Evolutionary conservation across 2,329 filamentous ascomycete genomes (phyloP).

Genomic region (Cryphonectria naterciae): DNA sequence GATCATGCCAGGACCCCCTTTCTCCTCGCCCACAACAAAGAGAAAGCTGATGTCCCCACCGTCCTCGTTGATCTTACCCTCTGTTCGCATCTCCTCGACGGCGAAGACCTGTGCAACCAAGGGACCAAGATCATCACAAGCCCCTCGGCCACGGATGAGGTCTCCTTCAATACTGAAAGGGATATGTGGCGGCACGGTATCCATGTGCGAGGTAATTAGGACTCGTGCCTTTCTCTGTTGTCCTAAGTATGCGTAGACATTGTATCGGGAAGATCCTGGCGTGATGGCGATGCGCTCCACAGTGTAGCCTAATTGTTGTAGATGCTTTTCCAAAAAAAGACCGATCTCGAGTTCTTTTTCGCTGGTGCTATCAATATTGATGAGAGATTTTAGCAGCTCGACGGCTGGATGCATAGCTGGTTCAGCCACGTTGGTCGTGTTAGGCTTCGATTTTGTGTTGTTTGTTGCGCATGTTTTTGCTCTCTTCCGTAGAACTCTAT

Average conservation of each 20-base stretch:
- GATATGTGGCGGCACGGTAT: constrained; percentile 55
- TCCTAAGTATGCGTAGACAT: constrained; percentile 46
- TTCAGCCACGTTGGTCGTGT: background rate
- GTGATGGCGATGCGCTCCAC: constrained; percentile 19
- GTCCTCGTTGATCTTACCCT: constrained; percentile 37
- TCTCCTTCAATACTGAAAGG: constrained; percentile 48
- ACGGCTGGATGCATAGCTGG: constrained; percentile 11
- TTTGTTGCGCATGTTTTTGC: too few species aligned
- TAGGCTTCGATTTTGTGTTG: background rate
- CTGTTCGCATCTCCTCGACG: constrained; percentile 44
- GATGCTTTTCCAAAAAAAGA: constrained; percentile 17
- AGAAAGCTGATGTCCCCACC: constrained; percentile 49
- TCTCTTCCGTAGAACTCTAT: background rate
- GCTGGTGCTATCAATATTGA: constrained; percentile 21
- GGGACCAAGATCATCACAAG: constrained; percentile 42
- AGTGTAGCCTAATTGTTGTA: constrained; percentile 14
- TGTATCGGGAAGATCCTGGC: constrained; percentile 38
- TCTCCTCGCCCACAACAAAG: constrained; percentile 69
- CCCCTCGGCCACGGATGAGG: constrained; percentile 51
- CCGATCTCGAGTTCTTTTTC: constrained; percentile 23
- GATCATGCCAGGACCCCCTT: constrained; percentile 68
- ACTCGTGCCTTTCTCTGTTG: constrained; percentile 37
- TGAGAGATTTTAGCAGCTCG: constrained; percentile 14
- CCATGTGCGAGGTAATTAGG: constrained; percentile 42
- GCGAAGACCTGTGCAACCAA: constrained; percentile 62